Conservation (phyloP, 495 filamentous ascomycete genomes). For the Hypoxylon trugodes region DNA sequence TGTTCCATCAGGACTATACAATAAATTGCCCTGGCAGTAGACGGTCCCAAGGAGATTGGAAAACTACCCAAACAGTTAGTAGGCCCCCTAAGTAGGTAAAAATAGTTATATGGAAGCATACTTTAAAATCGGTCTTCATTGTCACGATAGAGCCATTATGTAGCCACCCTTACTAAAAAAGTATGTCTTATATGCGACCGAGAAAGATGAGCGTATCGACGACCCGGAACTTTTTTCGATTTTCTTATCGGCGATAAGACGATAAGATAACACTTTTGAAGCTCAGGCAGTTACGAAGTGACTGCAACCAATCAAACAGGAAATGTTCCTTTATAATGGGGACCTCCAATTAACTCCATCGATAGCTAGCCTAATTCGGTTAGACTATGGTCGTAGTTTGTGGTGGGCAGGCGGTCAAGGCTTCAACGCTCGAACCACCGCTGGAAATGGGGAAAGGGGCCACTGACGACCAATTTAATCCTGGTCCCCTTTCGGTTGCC, state of each 20-base stretch:
- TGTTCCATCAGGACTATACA: conserved; percentile 96
- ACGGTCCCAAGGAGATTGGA: conserved; percentile 96
- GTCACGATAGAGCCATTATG: conserved; percentile 46
- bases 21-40: conserved; percentile 94
- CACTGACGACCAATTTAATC: conserved; percentile 36
- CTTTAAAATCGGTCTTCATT: conserved; percentile 98
- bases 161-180: conserved; percentile 1
- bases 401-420: conserved; percentile 40
- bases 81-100: background rate
- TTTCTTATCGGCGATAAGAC: conserved; percentile 46
- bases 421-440: conserved; percentile 38
- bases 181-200: conserved; percentile 18
- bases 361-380: conserved; percentile 15
- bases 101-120: conserved; percentile 43
- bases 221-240: conserved; percentile 39
- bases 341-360: conserved; percentile 10
- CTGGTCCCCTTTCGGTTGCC: conserved; percentile 36
- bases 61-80: conserved; percentile 64
- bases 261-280: conserved; percentile 8
- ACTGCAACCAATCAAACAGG: conserved; percentile 17
- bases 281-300: conserved; percentile 3
- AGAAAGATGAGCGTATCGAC: conserved; percentile 12
- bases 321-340: background rate
- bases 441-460: conserved; percentile 33
- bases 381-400: conserved; percentile 6